Conservation (phyloP, 208 protist species). For the Leishmania amazonensis region DNA sequence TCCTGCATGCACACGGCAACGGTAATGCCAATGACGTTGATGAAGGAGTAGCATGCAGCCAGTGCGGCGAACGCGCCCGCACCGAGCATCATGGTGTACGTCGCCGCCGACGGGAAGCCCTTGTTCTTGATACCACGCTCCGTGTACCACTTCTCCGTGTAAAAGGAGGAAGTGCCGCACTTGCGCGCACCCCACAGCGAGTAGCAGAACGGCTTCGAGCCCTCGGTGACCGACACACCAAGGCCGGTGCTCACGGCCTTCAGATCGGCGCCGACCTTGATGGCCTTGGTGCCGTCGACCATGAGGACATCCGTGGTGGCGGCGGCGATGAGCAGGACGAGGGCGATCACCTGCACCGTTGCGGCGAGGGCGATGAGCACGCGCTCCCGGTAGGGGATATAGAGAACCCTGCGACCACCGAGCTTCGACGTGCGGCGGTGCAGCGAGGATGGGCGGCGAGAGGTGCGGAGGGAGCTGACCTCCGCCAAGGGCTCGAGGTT, state of each 20-base stretch:
- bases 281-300: conserved; percentile 27
- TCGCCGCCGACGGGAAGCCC: conserved; percentile 21
- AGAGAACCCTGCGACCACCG: conserved; percentile 21
- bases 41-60: conserved; percentile 26
- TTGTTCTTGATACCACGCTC: not conserved
- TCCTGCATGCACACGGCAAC: conserved; percentile 23
- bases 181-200: conserved; percentile 27
- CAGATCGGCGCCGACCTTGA: conserved; percentile 16
- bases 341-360: conserved; percentile 14
- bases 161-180: conserved; percentile 16
- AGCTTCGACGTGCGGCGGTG: conserved; percentile 32
- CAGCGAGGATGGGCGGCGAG: conserved; percentile 23
- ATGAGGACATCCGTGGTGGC: conserved; percentile 20
- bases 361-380: conserved; percentile 20
- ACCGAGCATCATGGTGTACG: conserved; percentile 27
- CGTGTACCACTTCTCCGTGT: conserved; percentile 22
- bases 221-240: conserved; percentile 16
- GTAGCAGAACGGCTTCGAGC: conserved; percentile 32
- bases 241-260: conserved; percentile 10
- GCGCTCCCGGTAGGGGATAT: conserved; percentile 23
- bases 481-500: conserved; percentile 20
- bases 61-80: conserved; percentile 22
- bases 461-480: conserved; percentile 17
- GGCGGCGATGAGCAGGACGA: conserved; percentile 27
- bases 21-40: conserved; percentile 25